A percentile compares a stretch with the other conserved stretches of the same genome.
Evolutionary conservation across 2,329 filamentous ascomycete genomes (phyloP).

Genomic region (Neopestalotiopsis sp.): DNA sequence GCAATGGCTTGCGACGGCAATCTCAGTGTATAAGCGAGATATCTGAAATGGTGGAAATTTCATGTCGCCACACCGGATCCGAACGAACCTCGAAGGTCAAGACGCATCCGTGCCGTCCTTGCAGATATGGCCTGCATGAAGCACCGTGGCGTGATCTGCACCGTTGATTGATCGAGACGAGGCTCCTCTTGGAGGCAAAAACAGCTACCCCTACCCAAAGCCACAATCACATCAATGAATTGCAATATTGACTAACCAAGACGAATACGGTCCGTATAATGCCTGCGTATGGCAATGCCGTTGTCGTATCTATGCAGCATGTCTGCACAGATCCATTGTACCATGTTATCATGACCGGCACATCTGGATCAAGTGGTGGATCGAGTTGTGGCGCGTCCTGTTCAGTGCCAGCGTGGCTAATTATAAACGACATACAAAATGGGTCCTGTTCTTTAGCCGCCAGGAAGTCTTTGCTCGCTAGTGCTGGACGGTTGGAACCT

Average conservation of each 20-base stretch:
- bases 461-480: background rate
- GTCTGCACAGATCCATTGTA: background rate
- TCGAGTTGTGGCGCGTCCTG: background rate
- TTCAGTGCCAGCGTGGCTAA: background rate
- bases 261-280: background rate
- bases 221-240: background rate
- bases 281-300: background rate
- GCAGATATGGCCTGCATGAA: background rate
- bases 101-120: constrained; percentile 8
- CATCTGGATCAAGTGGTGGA: background rate
- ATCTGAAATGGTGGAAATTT: background rate
- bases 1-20: background rate
- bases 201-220: background rate
- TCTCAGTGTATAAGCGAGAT: background rate
- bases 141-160: constrained; percentile 9
- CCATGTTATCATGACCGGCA: background rate
- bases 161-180: constrained; percentile 14
- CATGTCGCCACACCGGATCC: constrained; percentile 7
- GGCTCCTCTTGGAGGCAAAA: background rate
- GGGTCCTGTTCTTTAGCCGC: background rate
- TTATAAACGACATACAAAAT: background rate
- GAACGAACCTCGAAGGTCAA: background rate
- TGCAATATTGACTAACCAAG: background rate
- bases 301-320: background rate
- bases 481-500: background rate